Evolutionary conservation across 2,329 filamentous ascomycete genomes (phyloP).

Genomic region (Clarireedia sp.): DNA sequence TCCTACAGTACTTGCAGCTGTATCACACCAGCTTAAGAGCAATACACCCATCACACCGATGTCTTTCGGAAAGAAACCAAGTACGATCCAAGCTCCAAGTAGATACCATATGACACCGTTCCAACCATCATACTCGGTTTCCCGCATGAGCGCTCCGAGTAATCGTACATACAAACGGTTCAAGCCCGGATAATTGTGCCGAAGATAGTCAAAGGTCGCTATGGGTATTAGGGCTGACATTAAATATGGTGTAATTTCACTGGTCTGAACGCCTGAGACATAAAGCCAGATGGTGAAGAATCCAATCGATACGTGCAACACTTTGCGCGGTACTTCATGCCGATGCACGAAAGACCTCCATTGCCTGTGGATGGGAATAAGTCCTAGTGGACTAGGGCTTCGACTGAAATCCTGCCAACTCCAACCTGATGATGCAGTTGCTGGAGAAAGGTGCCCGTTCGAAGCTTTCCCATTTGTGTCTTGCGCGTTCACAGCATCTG

Average conservation of each 20-base stretch:
- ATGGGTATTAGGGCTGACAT: conserved; percentile 78
- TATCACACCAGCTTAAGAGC: conserved; percentile 95
- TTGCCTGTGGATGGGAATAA: conserved; percentile 90
- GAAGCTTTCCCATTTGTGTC: conserved; percentile 19
- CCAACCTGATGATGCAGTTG: conserved; percentile 54
- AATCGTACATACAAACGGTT: conserved; percentile 81
- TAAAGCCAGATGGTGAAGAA: conserved; percentile 89
- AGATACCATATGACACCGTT: conserved; percentile 98
- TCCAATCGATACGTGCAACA: conserved; percentile 90
- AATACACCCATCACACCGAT: conserved; percentile 83
- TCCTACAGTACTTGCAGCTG: conserved; percentile 90
- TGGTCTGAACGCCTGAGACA: conserved; percentile 66
- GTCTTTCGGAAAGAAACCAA: conserved; percentile 87
- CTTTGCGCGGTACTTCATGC: conserved; percentile 92
- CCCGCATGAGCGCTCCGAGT: conserved; percentile 89
- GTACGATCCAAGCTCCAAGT: conserved; percentile 77
- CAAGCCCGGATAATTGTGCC: conserved; percentile 72
- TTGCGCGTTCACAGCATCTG: conserved; percentile 29
- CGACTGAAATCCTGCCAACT: conserved; percentile 84
- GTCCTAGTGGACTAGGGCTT: conserved; percentile 82
- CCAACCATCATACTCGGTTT: conserved; percentile 88
- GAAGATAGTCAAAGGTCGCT: conserved; percentile 69
- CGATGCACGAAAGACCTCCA: conserved; percentile 91
- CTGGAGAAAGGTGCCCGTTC: conserved; percentile 66
- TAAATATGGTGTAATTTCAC: conserved; percentile 74